Base-by-base conservation (phyloP, 2,329 filamentous ascomycete genomes). In the Neofusicoccum ribis region DNA sequence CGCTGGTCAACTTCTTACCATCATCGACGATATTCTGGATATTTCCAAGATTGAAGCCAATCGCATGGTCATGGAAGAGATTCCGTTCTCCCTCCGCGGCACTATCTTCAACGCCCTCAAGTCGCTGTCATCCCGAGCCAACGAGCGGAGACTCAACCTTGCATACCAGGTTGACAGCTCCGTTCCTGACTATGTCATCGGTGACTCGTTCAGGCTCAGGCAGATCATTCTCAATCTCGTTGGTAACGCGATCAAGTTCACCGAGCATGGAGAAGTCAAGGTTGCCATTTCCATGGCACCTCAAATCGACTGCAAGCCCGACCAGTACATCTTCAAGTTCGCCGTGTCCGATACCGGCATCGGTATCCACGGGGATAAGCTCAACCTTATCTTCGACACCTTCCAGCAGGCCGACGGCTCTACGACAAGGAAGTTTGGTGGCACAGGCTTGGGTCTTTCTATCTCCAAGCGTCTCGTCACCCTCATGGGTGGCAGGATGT, bases 181-280 rank as follows among this genome's bases (percentile, higher is more conserved):
- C 3, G 92, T 98, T 47, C 94, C 94, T 3, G 94, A 98, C 77
- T 93, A 96, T 76, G 93, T 98, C 46, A 89, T 97, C 68, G 95
- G 95, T 67, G 95, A 99, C 77, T 96, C 93, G 1, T 98, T 97
- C 89, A 90, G 95, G 78, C 82, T 98, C 65, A 89, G 94, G 68
- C 95, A 99, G 79, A 96, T 99, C 72, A 97, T 98, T 68, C 86
- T 98, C 65, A 99, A 99, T 79, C 83, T 99, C 65, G 94, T 98
- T 63, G 95, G 95, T 74, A 99, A 99, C 73, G 94, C 95, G 64
- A 97, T 99, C 84, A 99, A 99, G 76, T 99, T 99, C 78, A 98
- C 95, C 3, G 94, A 98, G 78, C 90, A 96, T 72, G 95, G 95
- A 67, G 93, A 97, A 77, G 95, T 99, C 72, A 96, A 93, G 77